Percentiles rank a stretch among this genome's conserved stretches.
Conservation (phyloP, 345 rosid genomes). For the Kernera saxatilis region DNA sequence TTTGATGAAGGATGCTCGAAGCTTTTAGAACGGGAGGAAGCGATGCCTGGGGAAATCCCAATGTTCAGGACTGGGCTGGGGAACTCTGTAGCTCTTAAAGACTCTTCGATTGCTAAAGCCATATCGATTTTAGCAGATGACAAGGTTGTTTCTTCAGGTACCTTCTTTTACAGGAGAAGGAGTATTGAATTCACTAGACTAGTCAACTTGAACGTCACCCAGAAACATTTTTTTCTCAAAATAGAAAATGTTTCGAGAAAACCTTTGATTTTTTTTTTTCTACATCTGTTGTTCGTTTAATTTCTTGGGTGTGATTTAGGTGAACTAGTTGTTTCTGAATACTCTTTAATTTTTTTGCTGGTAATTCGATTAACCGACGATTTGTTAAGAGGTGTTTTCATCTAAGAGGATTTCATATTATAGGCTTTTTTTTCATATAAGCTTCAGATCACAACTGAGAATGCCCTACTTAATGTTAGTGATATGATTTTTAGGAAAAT, state of each 20-base stretch:
- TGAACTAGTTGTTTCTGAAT: too few relatives aligned
- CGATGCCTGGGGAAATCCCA: neutral
- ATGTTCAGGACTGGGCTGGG: slow-evolving; percentile 27
- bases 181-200: too few relatives aligned
- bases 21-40: slow-evolving; percentile 4
- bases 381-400: neutral
- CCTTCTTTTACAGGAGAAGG: too few relatives aligned
- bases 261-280: neutral
- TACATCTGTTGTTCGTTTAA: neutral
- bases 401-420: neutral
- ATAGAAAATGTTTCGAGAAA: too few relatives aligned
- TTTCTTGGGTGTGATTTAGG: neutral
- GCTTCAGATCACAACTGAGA: too few relatives aligned
- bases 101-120: slow-evolving; percentile 25
- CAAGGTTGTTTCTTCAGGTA: neutral
- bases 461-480: too few relatives aligned
- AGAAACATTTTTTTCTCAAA: too few relatives aligned
- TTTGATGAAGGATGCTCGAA: slow-evolving; percentile 31
- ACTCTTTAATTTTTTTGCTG: neutral
- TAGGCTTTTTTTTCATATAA: too few relatives aligned
- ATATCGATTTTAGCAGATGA: slow-evolving; percentile 16
- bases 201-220: too few relatives aligned
- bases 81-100: slow-evolving; percentile 19
- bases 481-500: too few relatives aligned
- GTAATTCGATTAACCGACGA: neutral